phyloP scores from a whole-genome alignment of 2,329 filamentous ascomycete species.

The Aquanectria penicillioides region DNA sequence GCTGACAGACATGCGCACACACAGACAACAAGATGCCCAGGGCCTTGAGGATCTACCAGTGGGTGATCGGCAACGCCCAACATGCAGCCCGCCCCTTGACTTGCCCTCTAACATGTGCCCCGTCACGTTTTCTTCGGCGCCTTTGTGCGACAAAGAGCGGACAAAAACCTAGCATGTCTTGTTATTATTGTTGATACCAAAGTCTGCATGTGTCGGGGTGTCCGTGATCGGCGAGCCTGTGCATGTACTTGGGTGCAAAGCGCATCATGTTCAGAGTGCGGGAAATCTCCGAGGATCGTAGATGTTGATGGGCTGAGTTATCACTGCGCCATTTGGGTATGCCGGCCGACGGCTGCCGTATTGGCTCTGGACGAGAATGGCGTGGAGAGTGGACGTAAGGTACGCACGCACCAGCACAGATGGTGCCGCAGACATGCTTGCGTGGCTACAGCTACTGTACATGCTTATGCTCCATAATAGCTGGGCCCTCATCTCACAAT shows the following conservation, averaged over 20 bases:
- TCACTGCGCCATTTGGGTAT: too few species aligned
- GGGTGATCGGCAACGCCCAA: constrained; percentile 2
- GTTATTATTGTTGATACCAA: neutral
- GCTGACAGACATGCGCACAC: constrained; percentile 1
- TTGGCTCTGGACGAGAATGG: neutral
- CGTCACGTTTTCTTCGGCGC: constrained; percentile 7
- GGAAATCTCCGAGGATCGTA: constrained; percentile 12
- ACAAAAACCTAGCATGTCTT: neutral
- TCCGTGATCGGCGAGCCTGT: constrained; percentile 11
- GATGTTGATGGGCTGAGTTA: neutral
- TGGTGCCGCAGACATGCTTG: neutral
- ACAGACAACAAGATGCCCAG: neutral
- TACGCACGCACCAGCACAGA: neutral
- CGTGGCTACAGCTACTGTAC: neutral
- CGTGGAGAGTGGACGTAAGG: neutral
- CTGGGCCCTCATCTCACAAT: neutral
- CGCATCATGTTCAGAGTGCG: neutral
- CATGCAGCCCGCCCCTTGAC: constrained; percentile 1
- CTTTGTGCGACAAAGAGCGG: constrained; percentile 4
- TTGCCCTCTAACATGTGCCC: too few species aligned
- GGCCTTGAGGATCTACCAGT: constrained; percentile 6
- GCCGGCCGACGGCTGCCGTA: neutral
- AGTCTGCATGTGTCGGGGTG: neutral
- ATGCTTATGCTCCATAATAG: neutral
- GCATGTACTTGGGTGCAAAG: neutral